Evolutionary conservation across 352 stramenopile genomes (phyloP), one percentile per base, ranked within the genome.

Genomic region (Globisporangium radiosum): DNA sequence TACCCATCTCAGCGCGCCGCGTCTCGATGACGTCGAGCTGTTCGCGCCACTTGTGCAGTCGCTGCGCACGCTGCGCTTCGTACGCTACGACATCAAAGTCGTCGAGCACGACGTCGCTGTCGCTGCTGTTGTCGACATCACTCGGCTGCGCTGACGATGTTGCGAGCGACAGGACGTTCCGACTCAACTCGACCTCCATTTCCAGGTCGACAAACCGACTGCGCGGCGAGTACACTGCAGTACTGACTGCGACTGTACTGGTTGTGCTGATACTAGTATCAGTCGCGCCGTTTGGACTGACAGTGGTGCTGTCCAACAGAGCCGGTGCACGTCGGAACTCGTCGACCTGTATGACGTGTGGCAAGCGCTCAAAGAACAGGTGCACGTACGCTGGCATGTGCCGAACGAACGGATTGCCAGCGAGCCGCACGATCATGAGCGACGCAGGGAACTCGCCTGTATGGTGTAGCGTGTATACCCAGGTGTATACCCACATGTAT

Each of bases 311-410:
- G 5, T 17, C 13, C 3, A 1, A 33, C 25, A 33, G 25, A 33
- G 51, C 7, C 7, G 57, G 45, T 8, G 59, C 59, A 14, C 76
- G 76, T 48, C 75, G 75, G 42, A 76, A 76, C 11, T 81, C 68
- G 36, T 88, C 76, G 45, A 90, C 66, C 40, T 88, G 72, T 13
- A 80, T 65, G 4, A 90, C 65, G 38, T 78, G 81, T 14, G 80
- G 77, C n/a, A 90, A 60, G 39, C 64, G 62, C 49, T 87, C 75
- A 43, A 90, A 90, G 58, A 88, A 75, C 7, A 81, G 60, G 38
- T 76, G 64, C 36, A 75, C 77, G 54, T 88, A 88, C 11, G 69
- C 64, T 7, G 78, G 80, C 63, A 78, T 85, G 63, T 78, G 70
- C 6, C 66, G 62, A 3, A 78, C 60, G 56, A 88, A 88, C 19